A percentile compares a stretch with the other conserved stretches of the same genome.
Conservation (phyloP, 148 eudicot genomes). For the Pouteria glomerata region DNA sequence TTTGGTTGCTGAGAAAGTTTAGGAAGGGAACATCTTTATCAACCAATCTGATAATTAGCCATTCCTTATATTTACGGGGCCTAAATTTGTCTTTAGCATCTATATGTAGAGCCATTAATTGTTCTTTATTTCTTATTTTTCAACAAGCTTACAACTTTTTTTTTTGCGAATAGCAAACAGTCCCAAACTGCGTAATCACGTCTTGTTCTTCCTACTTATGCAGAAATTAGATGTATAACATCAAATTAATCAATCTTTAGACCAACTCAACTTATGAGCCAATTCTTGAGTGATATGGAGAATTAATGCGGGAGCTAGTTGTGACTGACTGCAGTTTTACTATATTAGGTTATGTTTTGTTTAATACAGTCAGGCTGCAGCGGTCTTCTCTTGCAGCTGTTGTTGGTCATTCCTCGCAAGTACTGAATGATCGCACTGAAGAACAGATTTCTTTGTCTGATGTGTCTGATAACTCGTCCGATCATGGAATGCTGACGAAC, state of each 20-base stretch:
- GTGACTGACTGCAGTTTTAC: slow-evolving; percentile 10
- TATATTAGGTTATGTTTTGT: slow-evolving; percentile 28
- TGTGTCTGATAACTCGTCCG: slow-evolving; percentile 19
- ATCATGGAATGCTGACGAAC: slow-evolving; percentile 13
- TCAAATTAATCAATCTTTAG: slow-evolving; percentile 1
- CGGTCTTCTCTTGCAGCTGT: slow-evolving; percentile 26
- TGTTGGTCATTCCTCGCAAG: slow-evolving; percentile 29
- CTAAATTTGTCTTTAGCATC: not conserved
- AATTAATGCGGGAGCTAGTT: not conserved
- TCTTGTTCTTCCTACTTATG: not conserved
- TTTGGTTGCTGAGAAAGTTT: not conserved
- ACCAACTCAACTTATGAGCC: not conserved
- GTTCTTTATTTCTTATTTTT: not conserved
- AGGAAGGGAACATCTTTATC: not conserved
- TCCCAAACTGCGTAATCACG: not conserved
- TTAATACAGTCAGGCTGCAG: slow-evolving; percentile 23
- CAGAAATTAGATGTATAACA: not conserved
- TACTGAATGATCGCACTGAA: slow-evolving; percentile 26
- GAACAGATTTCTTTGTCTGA: slow-evolving; percentile 19
- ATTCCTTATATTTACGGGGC: not conserved
- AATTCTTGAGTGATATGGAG: not conserved
- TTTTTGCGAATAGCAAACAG: not conserved
- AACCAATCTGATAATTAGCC: not conserved
- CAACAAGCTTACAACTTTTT: not conserved
- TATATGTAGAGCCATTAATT: not conserved